Conservation (phyloP, 306 rosid genomes). For the Trichosanthes cucumerina region DNA sequence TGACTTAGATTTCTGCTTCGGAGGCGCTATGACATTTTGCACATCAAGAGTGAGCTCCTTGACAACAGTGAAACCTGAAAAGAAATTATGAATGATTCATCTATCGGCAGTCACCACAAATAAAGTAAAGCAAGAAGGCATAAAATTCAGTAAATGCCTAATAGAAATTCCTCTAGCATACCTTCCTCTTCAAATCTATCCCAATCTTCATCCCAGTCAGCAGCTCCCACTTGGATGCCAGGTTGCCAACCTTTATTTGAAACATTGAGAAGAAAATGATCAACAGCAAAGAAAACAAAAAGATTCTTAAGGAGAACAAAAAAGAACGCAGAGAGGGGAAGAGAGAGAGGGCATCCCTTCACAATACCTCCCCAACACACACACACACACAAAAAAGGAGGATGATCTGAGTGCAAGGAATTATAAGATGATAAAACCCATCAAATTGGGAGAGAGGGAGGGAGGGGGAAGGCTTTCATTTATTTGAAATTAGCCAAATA, state of each 20-base stretch:
- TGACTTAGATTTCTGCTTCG: conserved; percentile 43
- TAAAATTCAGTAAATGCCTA: not conserved
- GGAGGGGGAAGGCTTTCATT: not conserved
- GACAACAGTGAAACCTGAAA: conserved; percentile 71
- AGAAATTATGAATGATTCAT: conserved; percentile 15
- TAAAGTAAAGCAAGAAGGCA: not conserved
- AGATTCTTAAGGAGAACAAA: conserved; percentile 1
- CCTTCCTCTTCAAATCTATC: conserved; percentile 95
- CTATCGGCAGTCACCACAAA: not conserved
- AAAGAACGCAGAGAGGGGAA: not conserved
- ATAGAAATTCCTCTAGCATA: conserved; percentile 20
- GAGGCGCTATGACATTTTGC: conserved; percentile 60
- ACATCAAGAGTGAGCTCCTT: conserved; percentile 87
- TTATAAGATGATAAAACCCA: not conserved
- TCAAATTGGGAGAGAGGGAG: too few species aligned
- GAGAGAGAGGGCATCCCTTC: not conserved
- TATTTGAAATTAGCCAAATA: not conserved
- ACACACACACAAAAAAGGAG: too few species aligned
- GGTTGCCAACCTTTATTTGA: conserved; percentile 79
- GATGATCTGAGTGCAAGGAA: not conserved
- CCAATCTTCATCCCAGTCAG: conserved; percentile 98
- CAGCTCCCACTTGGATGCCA: conserved; percentile 80
- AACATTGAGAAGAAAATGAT: not conserved
- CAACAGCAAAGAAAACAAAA: conserved; percentile 11
- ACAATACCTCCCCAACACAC: not conserved